A percentile compares a stretch with the other conserved stretches of the same genome.
These are phyloP conservation scores for Coemansia sp. DNA, from an alignment of 192 early-diverging fungal genomes.

Conservation along the genomic window DNA sequence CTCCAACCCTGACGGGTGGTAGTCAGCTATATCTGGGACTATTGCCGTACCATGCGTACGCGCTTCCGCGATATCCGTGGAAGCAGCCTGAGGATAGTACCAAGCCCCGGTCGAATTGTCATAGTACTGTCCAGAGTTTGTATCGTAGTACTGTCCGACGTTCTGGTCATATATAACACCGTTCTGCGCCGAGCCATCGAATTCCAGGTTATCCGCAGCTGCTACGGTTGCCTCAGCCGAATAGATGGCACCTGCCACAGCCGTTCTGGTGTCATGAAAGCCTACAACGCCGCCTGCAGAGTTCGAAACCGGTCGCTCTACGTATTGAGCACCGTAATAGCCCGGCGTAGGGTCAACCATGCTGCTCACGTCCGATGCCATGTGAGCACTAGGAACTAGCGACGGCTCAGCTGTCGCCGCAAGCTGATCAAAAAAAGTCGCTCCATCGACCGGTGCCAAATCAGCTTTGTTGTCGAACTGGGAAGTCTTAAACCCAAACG, in stretches of 20 bases:
- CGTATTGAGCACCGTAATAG: neutral
- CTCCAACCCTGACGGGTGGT: neutral
- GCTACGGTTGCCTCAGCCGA: neutral
- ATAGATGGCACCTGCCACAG: neutral
- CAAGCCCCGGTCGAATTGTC: constrained; percentile 36
- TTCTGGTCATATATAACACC: constrained; percentile 37
- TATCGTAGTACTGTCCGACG: constrained; percentile 47
- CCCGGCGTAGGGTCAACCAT: neutral
- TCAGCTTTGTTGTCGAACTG: neutral
- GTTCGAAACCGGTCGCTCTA: neutral
- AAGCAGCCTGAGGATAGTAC: constrained; percentile 33
- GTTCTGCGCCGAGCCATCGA: neutral
- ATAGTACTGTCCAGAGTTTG: constrained; percentile 46
- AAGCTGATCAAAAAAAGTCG: constrained; percentile 34
- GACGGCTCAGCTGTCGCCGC: neutral
- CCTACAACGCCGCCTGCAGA: neutral
- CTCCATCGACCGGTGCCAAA: constrained; percentile 4
- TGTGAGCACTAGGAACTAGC: neutral
- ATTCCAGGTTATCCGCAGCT: neutral
- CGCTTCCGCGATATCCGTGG: neutral
- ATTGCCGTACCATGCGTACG: neutral
- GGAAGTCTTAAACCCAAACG: constrained; percentile 12
- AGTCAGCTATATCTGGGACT: neutral
- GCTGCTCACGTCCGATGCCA: neutral
- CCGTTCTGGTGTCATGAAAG: neutral